Evolutionary conservation across 306 rosid genomes (phyloP).

Genomic region (Crataegus laevigata): DNA sequence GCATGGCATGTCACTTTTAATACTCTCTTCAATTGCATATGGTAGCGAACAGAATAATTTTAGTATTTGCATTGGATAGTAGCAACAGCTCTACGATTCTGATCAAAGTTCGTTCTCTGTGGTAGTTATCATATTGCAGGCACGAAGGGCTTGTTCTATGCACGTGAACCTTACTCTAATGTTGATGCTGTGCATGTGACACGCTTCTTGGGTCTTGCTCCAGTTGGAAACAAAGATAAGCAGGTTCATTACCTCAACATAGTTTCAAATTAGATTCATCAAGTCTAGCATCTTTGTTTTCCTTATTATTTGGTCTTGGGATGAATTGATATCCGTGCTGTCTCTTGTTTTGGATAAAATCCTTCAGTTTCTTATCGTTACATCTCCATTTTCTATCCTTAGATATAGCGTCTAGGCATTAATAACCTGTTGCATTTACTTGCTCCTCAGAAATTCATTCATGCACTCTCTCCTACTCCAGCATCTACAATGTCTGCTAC

Average conservation of each 20-base stretch:
- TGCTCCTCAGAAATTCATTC: slow-evolving; percentile 85
- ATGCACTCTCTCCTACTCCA: slow-evolving; percentile 90
- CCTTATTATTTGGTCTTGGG: neutral
- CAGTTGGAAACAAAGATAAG: slow-evolving; percentile 89
- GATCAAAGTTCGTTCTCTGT: slow-evolving; percentile 24
- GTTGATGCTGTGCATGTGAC: slow-evolving; percentile 82
- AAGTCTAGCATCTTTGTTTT: neutral
- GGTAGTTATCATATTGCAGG: slow-evolving; percentile 92
- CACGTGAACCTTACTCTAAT: slow-evolving; percentile 89
- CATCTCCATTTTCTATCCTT: neutral
- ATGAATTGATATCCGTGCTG: neutral
- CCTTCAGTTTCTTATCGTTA: neutral
- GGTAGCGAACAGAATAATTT: neutral
- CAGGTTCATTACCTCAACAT: slow-evolving; percentile 42
- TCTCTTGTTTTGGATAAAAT: neutral
- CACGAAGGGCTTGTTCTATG: slow-evolving; percentile 65
- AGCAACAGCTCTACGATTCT: slow-evolving; percentile 6
- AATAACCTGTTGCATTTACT: slow-evolving; percentile 12
- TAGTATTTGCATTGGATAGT: neutral
- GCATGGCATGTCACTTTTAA: neutral
- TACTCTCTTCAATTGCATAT: neutral
- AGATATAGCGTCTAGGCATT: slow-evolving; percentile 16
- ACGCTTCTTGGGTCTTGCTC: slow-evolving; percentile 90
- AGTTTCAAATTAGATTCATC: neutral
- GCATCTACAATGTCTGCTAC: slow-evolving; percentile 76